phyloP scores from a whole-genome alignment of 2,329 filamentous ascomycete species.

The Exophiala viscosa region DNA sequence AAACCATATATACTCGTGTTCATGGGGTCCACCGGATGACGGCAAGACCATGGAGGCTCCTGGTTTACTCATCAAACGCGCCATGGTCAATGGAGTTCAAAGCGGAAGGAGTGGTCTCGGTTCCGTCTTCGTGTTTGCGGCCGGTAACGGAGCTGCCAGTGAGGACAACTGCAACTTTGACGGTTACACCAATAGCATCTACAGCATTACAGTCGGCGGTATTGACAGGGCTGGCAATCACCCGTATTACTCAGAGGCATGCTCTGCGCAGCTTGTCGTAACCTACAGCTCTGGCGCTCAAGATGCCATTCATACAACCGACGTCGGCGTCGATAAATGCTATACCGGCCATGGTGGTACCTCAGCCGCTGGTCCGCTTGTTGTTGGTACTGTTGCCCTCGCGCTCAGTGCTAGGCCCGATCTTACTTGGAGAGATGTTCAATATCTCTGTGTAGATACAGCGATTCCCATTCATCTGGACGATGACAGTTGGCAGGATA shows the following conservation, averaged over 20 bases:
- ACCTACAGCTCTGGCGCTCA: slow-evolving; percentile 90
- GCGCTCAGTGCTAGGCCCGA: slow-evolving; percentile 81
- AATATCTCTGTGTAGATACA: slow-evolving; percentile 82
- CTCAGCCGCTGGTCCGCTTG: slow-evolving; percentile 88
- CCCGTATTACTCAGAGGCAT: slow-evolving; percentile 93
- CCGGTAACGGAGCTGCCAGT: slow-evolving; percentile 80
- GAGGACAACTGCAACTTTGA: slow-evolving; percentile 99
- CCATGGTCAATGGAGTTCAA: slow-evolving; percentile 89
- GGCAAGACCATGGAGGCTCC: slow-evolving; percentile 91
- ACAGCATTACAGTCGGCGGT: slow-evolving; percentile 94
- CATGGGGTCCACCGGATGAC: slow-evolving; percentile 95
- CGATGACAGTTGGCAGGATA: slow-evolving; percentile 74
- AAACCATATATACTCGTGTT: slow-evolving; percentile 97
- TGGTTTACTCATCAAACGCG: slow-evolving; percentile 78
- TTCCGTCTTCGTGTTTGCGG: slow-evolving; percentile 94
- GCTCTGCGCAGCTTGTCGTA: slow-evolving; percentile 90
- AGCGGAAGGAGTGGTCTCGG: slow-evolving; percentile 78
- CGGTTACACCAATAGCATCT: slow-evolving; percentile 98
- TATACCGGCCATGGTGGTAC: slow-evolving; percentile 85
- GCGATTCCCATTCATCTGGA: slow-evolving; percentile 75
- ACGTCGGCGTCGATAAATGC: slow-evolving; percentile 80
- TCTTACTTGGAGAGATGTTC: slow-evolving; percentile 87
- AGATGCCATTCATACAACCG: slow-evolving; percentile 92
- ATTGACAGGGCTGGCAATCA: slow-evolving; percentile 84
- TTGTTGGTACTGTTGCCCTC: slow-evolving; percentile 86